phyloP scores from a whole-genome alignment of 768 basidiomycete species.

The Mycena leptocephala region DNA sequence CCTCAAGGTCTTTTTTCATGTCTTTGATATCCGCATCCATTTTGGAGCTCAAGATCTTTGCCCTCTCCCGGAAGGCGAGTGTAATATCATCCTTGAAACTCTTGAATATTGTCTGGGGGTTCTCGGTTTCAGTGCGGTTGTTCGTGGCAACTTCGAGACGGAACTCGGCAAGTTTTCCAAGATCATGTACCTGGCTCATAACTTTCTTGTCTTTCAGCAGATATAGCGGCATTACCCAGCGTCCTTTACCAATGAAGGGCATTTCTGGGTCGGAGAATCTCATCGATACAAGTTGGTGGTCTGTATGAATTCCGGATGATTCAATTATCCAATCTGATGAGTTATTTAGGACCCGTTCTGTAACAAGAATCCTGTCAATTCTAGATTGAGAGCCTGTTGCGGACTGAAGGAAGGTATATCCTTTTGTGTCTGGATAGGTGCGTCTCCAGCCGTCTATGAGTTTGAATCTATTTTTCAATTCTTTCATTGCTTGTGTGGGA shows the following conservation, averaged over 20 bases:
- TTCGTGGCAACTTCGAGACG: neutral
- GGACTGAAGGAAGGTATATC: no score
- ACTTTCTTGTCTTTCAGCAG: no score
- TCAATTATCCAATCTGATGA: no score
- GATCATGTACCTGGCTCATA: neutral
- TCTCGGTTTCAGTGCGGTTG: no score
- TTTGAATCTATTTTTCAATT: neutral
- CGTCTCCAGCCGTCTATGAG: neutral
- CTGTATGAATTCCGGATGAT: no score
- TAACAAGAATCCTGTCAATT: no score
- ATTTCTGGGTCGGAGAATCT: neutral
- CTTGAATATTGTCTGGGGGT: neutral
- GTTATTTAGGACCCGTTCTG: no score
- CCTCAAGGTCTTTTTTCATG: neutral
- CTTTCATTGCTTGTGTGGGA: neutral
- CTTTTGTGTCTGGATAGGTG: neutral
- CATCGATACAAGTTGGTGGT: neutral
- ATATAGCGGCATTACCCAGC: no score
- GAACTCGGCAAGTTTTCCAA: neutral
- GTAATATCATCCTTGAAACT: no score
- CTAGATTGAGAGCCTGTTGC: no score
- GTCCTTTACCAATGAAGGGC: neutral
- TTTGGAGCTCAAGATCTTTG: neutral
- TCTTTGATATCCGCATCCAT: slow-evolving; percentile 8
- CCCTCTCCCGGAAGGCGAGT: no score